Percentiles rank a stretch among this genome's conserved stretches.
These are phyloP conservation scores for Reutealis trisperma DNA, from an alignment of 345 rosid genomes.

Conservation along the genomic window DNA sequence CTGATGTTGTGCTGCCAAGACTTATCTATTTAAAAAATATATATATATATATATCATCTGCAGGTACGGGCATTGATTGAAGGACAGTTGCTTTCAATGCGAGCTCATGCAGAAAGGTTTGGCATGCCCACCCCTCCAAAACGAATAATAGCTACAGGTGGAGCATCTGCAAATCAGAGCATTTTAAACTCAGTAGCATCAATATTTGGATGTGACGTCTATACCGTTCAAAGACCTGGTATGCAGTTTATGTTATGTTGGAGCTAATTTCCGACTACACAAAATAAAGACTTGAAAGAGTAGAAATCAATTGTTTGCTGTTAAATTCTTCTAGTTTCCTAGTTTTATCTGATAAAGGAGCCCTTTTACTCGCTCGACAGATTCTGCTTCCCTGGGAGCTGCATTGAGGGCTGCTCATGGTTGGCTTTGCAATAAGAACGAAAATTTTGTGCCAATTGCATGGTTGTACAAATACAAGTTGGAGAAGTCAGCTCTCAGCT, in stretches of 20 bases:
- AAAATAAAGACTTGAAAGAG: neutral
- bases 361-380: slow-evolving; percentile 35
- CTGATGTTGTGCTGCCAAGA: neutral
- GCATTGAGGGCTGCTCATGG: slow-evolving; percentile 91
- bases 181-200: slow-evolving; percentile 66
- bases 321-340: neutral
- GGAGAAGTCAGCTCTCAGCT: slow-evolving; percentile 63
- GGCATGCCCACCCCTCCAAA: slow-evolving; percentile 89
- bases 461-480: slow-evolving; percentile 58
- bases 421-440: slow-evolving; percentile 74
- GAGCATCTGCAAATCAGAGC: slow-evolving; percentile 78
- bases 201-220: slow-evolving; percentile 78
- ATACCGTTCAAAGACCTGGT: slow-evolving; percentile 87
- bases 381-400: slow-evolving; percentile 94
- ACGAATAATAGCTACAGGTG: slow-evolving; percentile 87
- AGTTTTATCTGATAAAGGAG: neutral
- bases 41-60: too few species aligned
- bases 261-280: neutral
- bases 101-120: slow-evolving; percentile 83
- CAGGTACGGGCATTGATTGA: slow-evolving; percentile 86
- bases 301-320: neutral
- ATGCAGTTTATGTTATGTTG: slow-evolving; percentile 6
- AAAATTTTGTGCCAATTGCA: slow-evolving; percentile 68
- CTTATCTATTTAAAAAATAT: neutral
- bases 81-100: slow-evolving; percentile 88